These are phyloP conservation scores for Smithsoniella earleae DNA, from an alignment of 163 green algal genomes.

Conservation along the genomic window DNA sequence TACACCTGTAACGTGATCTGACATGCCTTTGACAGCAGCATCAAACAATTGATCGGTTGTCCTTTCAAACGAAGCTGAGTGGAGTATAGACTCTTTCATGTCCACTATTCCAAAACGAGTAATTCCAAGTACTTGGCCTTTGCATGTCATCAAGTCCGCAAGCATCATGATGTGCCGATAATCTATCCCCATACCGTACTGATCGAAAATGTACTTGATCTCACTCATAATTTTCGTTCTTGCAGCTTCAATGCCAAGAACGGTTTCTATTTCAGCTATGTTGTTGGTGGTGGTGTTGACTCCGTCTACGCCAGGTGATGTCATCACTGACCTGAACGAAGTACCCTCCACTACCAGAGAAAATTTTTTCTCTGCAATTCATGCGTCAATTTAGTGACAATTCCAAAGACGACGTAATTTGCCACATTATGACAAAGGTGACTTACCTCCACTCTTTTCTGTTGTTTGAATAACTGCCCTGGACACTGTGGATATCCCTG, in stretches of 20 bases:
- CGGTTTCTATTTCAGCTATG: constrained; percentile 73
- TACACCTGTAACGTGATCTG: constrained; percentile 71
- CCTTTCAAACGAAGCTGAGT: constrained; percentile 98
- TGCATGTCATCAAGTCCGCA: constrained; percentile 97
- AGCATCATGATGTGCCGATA: constrained; percentile 90
- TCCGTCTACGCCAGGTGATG: constrained; percentile 54
- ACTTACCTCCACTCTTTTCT: background rate
- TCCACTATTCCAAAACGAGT: constrained; percentile 97
- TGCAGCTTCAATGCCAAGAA: constrained; percentile 87
- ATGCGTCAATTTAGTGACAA: too few species aligned
- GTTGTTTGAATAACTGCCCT: constrained; percentile 74
- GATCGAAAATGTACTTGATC: constrained; percentile 86
- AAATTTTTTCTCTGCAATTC: constrained; percentile 39
- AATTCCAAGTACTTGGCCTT: constrained; percentile 96
- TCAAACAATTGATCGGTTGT: constrained; percentile 98
- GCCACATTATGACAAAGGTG: background rate
- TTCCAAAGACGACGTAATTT: background rate
- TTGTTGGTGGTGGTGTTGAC: constrained; percentile 78
- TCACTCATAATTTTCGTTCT: constrained; percentile 64
- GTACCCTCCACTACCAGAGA: constrained; percentile 82
- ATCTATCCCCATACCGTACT: constrained; percentile 93
- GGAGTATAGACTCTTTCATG: constrained; percentile 99
- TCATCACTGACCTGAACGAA: constrained; percentile 50
- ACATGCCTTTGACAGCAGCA: constrained; percentile 67
- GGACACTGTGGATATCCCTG: constrained; percentile 77